These are phyloP conservation scores for Rhinocladiella mackenziei DNA, from an alignment of 2,329 filamentous ascomycete species.

Conservation along the genomic window DNA sequence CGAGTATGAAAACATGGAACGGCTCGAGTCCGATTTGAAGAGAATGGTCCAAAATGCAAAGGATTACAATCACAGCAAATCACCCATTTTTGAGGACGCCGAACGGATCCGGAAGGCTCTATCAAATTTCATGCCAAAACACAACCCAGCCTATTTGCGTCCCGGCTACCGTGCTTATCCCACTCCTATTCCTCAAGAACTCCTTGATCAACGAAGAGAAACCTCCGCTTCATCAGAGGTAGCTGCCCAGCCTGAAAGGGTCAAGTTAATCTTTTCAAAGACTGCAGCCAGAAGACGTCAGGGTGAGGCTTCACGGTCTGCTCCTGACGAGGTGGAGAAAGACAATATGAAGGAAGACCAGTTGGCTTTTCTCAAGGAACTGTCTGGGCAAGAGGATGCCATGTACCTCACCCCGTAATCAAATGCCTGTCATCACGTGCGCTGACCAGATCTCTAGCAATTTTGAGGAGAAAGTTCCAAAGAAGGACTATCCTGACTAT, in stretches of 20 bases:
- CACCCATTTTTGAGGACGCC: constrained; percentile 73
- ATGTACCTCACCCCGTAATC: constrained; percentile 12
- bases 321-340: constrained; percentile 7
- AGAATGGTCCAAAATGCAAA: constrained; percentile 85
- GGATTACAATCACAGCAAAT: constrained; percentile 71
- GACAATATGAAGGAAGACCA: constrained; percentile 15
- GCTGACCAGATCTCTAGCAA: constrained; percentile 32
- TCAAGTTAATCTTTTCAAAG: constrained; percentile 26
- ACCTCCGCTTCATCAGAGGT: constrained; percentile 20
- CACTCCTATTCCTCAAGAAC: constrained; percentile 65
- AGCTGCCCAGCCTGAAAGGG: constrained; percentile 15
- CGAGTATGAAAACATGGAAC: constrained; percentile 66
- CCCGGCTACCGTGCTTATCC: constrained; percentile 66
- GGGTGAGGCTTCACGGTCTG: constrained; percentile 20
- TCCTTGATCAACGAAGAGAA: constrained; percentile 29
- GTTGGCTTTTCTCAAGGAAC: constrained; percentile 23
- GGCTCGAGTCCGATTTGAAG: constrained; percentile 80
- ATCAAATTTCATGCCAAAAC: constrained; percentile 81
- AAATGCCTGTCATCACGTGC: background rate
- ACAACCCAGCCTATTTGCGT: constrained; percentile 75
- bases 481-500: constrained; percentile 59
- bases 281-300: constrained; percentile 20
- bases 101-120: constrained; percentile 81
- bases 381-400: constrained; percentile 19
- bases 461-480: constrained; percentile 63